phyloP scores from a whole-genome alignment of 306 rosid genomes.

The Dicorynia guianensis region DNA sequence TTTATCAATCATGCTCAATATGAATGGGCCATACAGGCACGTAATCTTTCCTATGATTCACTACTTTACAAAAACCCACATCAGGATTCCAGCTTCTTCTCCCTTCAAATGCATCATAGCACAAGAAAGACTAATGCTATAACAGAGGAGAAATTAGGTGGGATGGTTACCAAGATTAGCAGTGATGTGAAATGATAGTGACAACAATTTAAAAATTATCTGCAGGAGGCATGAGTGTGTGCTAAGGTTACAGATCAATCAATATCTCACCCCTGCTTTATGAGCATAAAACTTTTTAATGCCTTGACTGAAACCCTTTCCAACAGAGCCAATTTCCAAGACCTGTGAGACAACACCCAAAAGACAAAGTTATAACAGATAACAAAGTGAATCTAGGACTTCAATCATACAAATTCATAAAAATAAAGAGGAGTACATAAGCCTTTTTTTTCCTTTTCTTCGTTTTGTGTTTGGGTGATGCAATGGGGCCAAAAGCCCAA shows the following conservation, averaged over 20 bases:
- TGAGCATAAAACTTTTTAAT: conserved; percentile 68
- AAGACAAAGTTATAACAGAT: conserved; percentile 28
- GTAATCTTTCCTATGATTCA: not conserved
- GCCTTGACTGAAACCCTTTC: conserved; percentile 74
- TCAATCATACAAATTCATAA: not conserved
- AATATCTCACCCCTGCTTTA: conserved; percentile 71
- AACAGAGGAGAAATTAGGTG: too few relatives aligned
- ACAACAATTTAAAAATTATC: conserved; percentile 18
- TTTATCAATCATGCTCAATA: not conserved
- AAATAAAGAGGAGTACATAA: not conserved
- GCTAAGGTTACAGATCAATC: conserved; percentile 28
- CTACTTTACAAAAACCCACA: not conserved
- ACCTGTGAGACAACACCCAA: conserved; percentile 55
- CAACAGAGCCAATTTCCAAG: conserved; percentile 86
- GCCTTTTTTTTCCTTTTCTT: not conserved
- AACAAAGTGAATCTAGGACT: not conserved
- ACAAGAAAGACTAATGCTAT: not conserved
- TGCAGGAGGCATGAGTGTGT: not conserved
- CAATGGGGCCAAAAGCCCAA: not conserved
- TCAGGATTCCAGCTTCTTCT: not conserved
- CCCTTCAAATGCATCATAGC: not conserved
- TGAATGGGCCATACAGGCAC: not conserved
- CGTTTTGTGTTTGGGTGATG: not conserved
- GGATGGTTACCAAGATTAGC: not conserved
- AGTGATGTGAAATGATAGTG: not conserved